These are phyloP conservation scores for Pythium grandisporangium DNA, from an alignment of 352 stramenopile genomes.

Conservation along the genomic window DNA sequence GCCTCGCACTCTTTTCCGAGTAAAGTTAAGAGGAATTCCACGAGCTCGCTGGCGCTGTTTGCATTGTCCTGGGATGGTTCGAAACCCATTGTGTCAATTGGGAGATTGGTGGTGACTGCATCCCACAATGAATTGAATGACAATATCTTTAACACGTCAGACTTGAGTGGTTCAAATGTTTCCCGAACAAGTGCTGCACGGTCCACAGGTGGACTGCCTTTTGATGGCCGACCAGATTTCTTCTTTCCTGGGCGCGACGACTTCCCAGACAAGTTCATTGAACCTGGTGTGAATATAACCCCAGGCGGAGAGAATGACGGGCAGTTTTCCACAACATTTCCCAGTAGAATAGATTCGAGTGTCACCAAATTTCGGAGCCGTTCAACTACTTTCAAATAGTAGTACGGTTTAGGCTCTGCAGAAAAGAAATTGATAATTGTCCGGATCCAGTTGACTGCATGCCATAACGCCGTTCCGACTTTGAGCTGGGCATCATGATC, in stretches of 20 bases:
- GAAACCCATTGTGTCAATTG: too few relatives aligned
- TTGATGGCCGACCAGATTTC: slow-evolving; percentile 14
- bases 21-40: too few relatives aligned
- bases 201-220: slow-evolving; percentile 4
- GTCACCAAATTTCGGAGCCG: slow-evolving; percentile 31
- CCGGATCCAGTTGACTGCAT: slow-evolving; percentile 56
- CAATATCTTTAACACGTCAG: slow-evolving; percentile 27
- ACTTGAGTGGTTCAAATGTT: slow-evolving; percentile 20
- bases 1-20: too few relatives aligned
- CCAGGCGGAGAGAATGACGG: slow-evolving; percentile 22
- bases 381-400: slow-evolving; percentile 21
- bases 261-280: too few relatives aligned
- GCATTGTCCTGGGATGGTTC: too few relatives aligned
- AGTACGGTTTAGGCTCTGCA: slow-evolving; percentile 18
- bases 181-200: slow-evolving; percentile 11
- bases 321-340: slow-evolving; percentile 18
- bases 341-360: slow-evolving; percentile 29
- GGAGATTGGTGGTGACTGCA: neutral
- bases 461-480: slow-evolving; percentile 37
- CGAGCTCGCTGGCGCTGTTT: too few relatives aligned
- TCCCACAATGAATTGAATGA: slow-evolving; percentile 4
- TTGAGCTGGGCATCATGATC: slow-evolving; percentile 23
- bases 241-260: too few relatives aligned
- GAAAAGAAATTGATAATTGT: slow-evolving; percentile 48
- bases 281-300: too few relatives aligned